These are phyloP conservation scores for Auriculariales sp. DNA, from an alignment of 768 basidiomycete species.

Conservation along the genomic window DNA sequence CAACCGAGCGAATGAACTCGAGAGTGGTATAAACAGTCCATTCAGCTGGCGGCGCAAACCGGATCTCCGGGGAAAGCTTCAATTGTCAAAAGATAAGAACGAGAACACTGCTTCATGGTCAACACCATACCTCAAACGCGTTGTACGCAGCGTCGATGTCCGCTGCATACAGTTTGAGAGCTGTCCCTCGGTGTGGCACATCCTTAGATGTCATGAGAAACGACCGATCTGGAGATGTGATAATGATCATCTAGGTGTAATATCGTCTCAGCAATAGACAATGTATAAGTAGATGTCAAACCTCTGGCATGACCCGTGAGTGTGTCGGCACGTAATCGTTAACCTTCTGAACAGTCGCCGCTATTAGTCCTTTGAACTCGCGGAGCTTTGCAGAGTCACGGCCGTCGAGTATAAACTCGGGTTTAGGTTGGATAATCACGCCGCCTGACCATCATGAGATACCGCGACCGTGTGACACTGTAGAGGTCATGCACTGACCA, in stretches of 20 bases:
- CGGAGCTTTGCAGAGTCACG: slow-evolving; percentile 14
- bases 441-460: slow-evolving; percentile 29
- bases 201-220: slow-evolving; percentile 29
- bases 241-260: slow-evolving; percentile 26
- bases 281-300: background rate
- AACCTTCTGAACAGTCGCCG: slow-evolving; percentile 25
- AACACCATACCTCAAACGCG: slow-evolving; percentile 12
- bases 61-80: slow-evolving; percentile 3
- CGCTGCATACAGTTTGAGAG: slow-evolving; percentile 21
- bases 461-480: slow-evolving; percentile 20
- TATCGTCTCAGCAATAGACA: background rate
- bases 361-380: slow-evolving; percentile 21
- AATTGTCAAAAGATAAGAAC: slow-evolving; percentile 2
- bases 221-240: slow-evolving; percentile 20
- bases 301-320: slow-evolving; percentile 32
- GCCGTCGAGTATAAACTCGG: slow-evolving; percentile 19
- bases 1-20: slow-evolving; percentile 18
- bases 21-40: slow-evolving; percentile 9
- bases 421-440: slow-evolving; percentile 24
- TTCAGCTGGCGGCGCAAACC: background rate
- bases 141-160: slow-evolving; percentile 28
- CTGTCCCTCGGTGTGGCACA: slow-evolving; percentile 21
- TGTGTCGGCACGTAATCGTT: background rate
- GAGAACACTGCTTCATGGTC: slow-evolving; percentile 4
- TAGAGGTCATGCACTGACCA: slow-evolving; percentile 20